These are phyloP conservation scores for Hypericum androsaemum DNA, from an alignment of 345 rosid species.

Conservation along the genomic window DNA sequence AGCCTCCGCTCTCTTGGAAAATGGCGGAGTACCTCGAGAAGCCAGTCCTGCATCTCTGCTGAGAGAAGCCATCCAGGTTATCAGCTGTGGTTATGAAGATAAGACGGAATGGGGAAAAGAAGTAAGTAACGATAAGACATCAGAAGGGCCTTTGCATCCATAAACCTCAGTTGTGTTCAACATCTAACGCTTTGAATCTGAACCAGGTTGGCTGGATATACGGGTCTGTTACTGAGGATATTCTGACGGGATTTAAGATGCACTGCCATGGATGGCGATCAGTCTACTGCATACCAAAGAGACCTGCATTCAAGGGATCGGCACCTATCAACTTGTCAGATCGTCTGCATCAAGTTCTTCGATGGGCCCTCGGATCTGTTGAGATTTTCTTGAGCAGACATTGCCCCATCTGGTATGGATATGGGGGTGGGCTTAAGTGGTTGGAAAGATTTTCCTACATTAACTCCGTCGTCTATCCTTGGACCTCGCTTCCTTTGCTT, in stretches of 20 bases:
- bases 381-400: conserved; percentile 94
- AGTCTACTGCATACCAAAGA: conserved; percentile 86
- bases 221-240: conserved; percentile 93
- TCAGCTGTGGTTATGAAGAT: conserved; percentile 96
- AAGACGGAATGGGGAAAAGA: conserved; percentile 99
- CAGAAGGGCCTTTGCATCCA: background rate
- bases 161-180: background rate
- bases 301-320: conserved; percentile 88
- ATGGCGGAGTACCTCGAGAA: conserved; percentile 70
- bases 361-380: conserved; percentile 98
- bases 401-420: conserved; percentile 97
- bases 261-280: conserved; percentile 98
- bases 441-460: conserved; percentile 89
- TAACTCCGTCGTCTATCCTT: conserved; percentile 88
- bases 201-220: conserved; percentile 91
- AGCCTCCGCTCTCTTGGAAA: conserved; percentile 53
- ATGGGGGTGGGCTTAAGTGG: conserved; percentile 94
- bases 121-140: conserved; percentile 33
- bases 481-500: conserved; percentile 79
- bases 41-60: conserved; percentile 64
- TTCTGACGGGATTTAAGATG: conserved; percentile 93
- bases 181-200: conserved; percentile 6
- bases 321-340: conserved; percentile 93
- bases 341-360: conserved; percentile 91
- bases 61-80: conserved; percentile 94